Percentiles rank a stretch among this genome's conserved stretches.
phyloP scores from a whole-genome alignment of 2,329 filamentous ascomycete genomes.

The Neonectria neomacrospora region DNA sequence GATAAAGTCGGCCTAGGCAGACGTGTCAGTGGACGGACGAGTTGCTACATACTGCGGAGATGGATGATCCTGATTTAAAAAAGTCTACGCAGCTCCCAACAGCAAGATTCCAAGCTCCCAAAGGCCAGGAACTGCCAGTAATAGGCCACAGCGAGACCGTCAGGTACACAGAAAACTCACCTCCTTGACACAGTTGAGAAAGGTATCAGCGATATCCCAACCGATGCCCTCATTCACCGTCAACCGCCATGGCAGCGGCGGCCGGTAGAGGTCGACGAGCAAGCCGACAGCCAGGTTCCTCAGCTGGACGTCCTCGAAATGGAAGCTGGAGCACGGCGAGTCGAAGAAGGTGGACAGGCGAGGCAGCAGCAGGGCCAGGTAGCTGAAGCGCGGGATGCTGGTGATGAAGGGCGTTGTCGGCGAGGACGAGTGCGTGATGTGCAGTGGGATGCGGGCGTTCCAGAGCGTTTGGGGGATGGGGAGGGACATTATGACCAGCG shows the following conservation, averaged over 20 bases:
- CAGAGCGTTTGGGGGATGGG: slow-evolving; percentile 62
- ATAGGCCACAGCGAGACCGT: background rate
- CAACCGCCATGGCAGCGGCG: slow-evolving; percentile 64
- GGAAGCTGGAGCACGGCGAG: slow-evolving; percentile 67
- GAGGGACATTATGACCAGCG: slow-evolving; percentile 40
- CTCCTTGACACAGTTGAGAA: slow-evolving; percentile 73
- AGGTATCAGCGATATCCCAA: slow-evolving; percentile 72
- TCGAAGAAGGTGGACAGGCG: slow-evolving; percentile 65
- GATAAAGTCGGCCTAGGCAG: slow-evolving; percentile 78
- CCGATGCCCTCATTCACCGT: slow-evolving; percentile 64
- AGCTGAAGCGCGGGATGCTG: slow-evolving; percentile 67
- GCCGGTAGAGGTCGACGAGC: slow-evolving; percentile 67
- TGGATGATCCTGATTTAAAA: background rate
- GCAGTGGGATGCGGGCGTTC: slow-evolving; percentile 64
- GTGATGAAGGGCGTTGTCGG: slow-evolving; percentile 63
- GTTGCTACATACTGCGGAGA: background rate
- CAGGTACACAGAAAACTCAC: slow-evolving; percentile 47
- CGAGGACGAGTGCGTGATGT: slow-evolving; percentile 62
- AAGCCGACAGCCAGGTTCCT: slow-evolving; percentile 65
- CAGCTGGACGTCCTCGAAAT: slow-evolving; percentile 65
- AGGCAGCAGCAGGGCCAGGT: slow-evolving; percentile 67
- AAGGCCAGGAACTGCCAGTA: background rate
- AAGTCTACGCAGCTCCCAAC: background rate
- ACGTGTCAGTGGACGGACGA: slow-evolving; percentile 17
- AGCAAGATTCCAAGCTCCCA: background rate